phyloP scores from a whole-genome alignment of 306 rosid species.

The Vachellia collinsii region DNA sequence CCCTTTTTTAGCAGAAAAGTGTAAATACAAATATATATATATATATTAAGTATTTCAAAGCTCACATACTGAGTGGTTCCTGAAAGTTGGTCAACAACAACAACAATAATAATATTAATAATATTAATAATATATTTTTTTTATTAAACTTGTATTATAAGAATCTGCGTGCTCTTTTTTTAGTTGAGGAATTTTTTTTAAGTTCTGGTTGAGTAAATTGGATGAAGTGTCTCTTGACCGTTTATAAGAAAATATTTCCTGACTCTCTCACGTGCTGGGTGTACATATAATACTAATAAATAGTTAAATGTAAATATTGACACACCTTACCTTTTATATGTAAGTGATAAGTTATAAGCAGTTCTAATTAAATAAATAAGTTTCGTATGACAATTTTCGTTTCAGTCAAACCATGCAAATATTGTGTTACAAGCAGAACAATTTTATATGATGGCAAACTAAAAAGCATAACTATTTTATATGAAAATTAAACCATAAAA shows the following conservation, averaged over 20 bases:
- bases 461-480: not conserved
- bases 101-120: too few relatives aligned
- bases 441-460: not conserved
- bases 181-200: not conserved
- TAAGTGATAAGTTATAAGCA: not conserved
- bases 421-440: not conserved
- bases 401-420: not conserved
- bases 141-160: not conserved
- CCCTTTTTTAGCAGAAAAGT: slow-evolving; percentile 13
- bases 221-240: not conserved
- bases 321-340: not conserved
- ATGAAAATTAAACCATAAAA: not conserved
- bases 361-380: not conserved
- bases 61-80: not conserved
- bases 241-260: not conserved
- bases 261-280: not conserved
- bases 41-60: not conserved
- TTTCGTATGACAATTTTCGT: not conserved
- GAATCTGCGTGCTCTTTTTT: not conserved
- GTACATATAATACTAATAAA: not conserved
- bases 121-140: not conserved
- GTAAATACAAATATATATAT: not conserved
- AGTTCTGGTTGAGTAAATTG: not conserved
- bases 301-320: not conserved
- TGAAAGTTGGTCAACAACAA: not conserved